Evolutionary conservation across 495 filamentous ascomycete species (phyloP).

Genomic region (Sordaria brevicollis): DNA sequence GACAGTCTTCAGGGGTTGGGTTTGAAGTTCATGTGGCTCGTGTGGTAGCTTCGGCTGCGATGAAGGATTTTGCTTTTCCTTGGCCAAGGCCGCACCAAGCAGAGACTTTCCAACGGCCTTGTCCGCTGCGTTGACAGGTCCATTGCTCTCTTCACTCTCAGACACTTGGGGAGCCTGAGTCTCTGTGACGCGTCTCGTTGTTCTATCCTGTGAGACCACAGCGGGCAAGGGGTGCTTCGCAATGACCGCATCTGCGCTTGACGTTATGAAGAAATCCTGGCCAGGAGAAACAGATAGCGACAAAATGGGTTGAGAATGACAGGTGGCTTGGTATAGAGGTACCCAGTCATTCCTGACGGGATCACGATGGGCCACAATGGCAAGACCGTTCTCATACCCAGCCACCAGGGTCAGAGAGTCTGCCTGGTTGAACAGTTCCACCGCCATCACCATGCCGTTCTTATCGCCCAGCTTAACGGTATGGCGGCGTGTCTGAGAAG

Average conservation of each 20-base stretch:
- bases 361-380: constrained; percentile 40
- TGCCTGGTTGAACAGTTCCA: constrained; percentile 47
- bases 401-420: constrained; percentile 43
- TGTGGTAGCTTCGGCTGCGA: constrained; percentile 4
- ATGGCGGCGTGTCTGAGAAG: constrained; percentile 55
- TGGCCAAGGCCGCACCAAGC: constrained; percentile 16
- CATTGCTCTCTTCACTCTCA: not conserved
- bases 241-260: constrained; percentile 60
- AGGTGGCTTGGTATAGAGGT: constrained; percentile 51
- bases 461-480: constrained; percentile 53
- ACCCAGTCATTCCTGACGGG: constrained; percentile 39
- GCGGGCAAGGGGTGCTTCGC: constrained; percentile 42
- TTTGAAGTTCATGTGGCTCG: constrained; percentile 16
- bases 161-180: not conserved
- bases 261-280: constrained; percentile 61
- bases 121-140: not conserved
- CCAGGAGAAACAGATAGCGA: constrained; percentile 57
- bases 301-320: constrained; percentile 77
- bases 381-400: constrained; percentile 84
- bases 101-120: constrained; percentile 9
- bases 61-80: constrained; percentile 5
- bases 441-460: constrained; percentile 86
- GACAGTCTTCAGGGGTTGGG: constrained; percentile 42
- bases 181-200: not conserved
- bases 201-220: not conserved